These are phyloP conservation scores for Cutaneotrichosporon sp. DNA, from an alignment of 1,284 basidiomycete species.

Conservation along the genomic window DNA sequence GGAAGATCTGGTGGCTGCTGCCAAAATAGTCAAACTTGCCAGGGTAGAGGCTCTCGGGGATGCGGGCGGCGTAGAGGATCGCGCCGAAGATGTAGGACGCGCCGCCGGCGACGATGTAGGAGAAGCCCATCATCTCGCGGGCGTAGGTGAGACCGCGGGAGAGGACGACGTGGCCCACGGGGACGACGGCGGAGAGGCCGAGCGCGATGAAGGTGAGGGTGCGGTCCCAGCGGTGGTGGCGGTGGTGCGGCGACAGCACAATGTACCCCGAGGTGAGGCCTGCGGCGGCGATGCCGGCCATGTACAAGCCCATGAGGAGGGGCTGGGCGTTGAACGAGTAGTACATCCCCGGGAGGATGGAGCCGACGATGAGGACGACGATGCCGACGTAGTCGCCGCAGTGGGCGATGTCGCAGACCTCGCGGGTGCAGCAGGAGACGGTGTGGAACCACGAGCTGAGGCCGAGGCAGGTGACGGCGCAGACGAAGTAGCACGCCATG, in stretches of 20 bases:
- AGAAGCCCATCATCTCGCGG: conserved; percentile 66
- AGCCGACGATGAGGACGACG: conserved; percentile 66
- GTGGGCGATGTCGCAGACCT: conserved; percentile 57
- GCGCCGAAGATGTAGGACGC: conserved; percentile 71
- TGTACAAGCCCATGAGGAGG: conserved; percentile 42
- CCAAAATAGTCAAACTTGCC: conserved; percentile 79
- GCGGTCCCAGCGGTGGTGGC: conserved; percentile 71
- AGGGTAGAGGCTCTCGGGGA: conserved; percentile 76
- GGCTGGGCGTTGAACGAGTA: conserved; percentile 51
- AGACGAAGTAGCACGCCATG: conserved; percentile 69
- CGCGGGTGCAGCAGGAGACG: conserved; percentile 66
- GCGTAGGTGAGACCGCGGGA: conserved; percentile 63
- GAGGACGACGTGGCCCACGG: conserved; percentile 66
- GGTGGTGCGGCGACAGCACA: conserved; percentile 76
- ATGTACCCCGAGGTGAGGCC: conserved; percentile 53
- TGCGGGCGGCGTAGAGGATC: conserved; percentile 74
- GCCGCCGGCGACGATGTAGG: conserved; percentile 69
- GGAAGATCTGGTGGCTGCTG: conserved; percentile 81
- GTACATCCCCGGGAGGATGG: conserved; percentile 68
- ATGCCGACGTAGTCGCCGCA: conserved; percentile 58
- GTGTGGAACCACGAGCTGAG: conserved; percentile 78
- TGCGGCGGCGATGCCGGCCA: conserved; percentile 33
- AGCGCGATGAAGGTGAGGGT: conserved; percentile 78
- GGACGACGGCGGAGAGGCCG: conserved; percentile 71
- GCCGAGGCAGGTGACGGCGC: conserved; percentile 71